Evolutionary conservation across 805 yeast genomes (phyloP).

Genomic region (Barnettozyma populi): DNA sequence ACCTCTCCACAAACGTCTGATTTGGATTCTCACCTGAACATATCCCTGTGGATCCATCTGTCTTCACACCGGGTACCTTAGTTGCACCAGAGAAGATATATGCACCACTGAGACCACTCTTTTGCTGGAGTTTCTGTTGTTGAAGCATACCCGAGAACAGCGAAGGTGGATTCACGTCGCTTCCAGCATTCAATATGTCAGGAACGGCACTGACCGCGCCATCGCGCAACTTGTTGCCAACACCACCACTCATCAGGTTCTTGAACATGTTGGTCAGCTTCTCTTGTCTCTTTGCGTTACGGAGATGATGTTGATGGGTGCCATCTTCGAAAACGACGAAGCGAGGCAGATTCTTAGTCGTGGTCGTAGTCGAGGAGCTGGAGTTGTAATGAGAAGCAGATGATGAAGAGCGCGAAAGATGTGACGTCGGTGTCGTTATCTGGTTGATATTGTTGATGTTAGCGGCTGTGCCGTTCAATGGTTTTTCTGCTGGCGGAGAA

Average conservation of each 20-base stretch:
- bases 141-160: slow-evolving; percentile 60
- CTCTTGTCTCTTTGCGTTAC: slow-evolving; percentile 73
- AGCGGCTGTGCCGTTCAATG: slow-evolving; percentile 4
- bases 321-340: slow-evolving; percentile 62
- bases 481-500: background rate
- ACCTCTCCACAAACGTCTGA: slow-evolving; percentile 75
- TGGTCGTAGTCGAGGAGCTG: slow-evolving; percentile 1
- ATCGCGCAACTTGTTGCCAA: slow-evolving; percentile 63
- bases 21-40: slow-evolving; percentile 7
- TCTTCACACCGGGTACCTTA: slow-evolving; percentile 15
- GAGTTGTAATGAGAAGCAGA: slow-evolving; percentile 13
- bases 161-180: slow-evolving; percentile 54
- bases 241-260: slow-evolving; percentile 45
- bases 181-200: slow-evolving; percentile 36
- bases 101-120: slow-evolving; percentile 24
- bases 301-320: slow-evolving; percentile 71
- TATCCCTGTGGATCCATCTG: background rate
- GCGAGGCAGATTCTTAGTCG: slow-evolving; percentile 26
- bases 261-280: slow-evolving; percentile 69
- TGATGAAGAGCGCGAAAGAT: slow-evolving; percentile 22
- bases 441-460: slow-evolving; percentile 5
- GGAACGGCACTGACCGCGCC: slow-evolving; percentile 75
- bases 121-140: slow-evolving; percentile 44
- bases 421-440: slow-evolving; percentile 4
- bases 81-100: slow-evolving; percentile 33